These are phyloP conservation scores for Diaporthe nobilis DNA, from an alignment of 2,329 filamentous ascomycete species.

Conservation along the genomic window DNA sequence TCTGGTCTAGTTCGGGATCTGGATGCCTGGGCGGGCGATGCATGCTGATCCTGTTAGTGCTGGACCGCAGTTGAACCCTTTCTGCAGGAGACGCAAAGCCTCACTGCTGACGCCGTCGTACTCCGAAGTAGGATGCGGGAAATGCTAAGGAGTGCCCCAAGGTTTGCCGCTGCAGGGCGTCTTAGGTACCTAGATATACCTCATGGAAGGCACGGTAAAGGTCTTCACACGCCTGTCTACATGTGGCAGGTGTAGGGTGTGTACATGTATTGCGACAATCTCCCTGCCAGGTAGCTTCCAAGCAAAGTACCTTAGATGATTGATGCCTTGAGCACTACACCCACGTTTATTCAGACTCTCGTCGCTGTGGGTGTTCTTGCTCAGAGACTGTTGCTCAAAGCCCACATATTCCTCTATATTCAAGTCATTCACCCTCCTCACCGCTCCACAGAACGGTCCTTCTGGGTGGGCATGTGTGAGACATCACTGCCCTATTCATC, in stretches of 20 bases:
- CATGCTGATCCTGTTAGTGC: constrained; percentile 7
- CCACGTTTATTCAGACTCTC: not conserved
- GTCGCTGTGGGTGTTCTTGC: not conserved
- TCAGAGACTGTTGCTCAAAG: not conserved
- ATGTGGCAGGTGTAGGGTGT: not conserved
- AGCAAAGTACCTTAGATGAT: not conserved
- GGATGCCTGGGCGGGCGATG: constrained; percentile 24
- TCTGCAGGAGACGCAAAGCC: constrained; percentile 17
- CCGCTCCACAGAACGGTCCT: not conserved
- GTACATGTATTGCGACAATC: not conserved
- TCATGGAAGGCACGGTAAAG: not conserved
- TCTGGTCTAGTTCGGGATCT: constrained; percentile 11
- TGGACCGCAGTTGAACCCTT: constrained; percentile 2
- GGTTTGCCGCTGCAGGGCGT: constrained; percentile 7
- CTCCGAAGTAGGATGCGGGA: not conserved
- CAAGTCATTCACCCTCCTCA: constrained; percentile 10
- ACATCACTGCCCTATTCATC: not conserved
- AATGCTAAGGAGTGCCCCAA: not conserved
- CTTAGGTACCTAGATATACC: constrained; percentile 11
- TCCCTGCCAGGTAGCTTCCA: constrained; percentile 12
- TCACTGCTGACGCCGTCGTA: constrained; percentile 19
- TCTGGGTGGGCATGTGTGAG: constrained; percentile 1
- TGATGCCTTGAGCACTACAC: constrained; percentile 9
- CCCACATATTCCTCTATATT: not conserved
- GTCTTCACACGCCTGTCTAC: not conserved